Percentiles rank a stretch among this genome's conserved stretches.
These are phyloP conservation scores for Rutstroemia sp. DNA, from an alignment of 2,329 filamentous ascomycete genomes.

Conservation along the genomic window DNA sequence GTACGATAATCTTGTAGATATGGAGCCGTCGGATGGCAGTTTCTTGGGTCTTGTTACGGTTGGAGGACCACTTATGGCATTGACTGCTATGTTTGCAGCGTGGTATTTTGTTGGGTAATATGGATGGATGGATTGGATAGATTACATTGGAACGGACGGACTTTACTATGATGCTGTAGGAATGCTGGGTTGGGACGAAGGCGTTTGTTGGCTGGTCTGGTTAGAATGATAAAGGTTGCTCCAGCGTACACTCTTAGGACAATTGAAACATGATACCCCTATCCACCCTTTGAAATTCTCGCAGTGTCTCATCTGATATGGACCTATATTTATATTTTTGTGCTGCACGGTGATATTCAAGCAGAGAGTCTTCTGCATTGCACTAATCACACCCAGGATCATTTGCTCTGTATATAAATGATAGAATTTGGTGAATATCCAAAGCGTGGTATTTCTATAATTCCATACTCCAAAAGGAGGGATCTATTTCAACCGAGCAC, in stretches of 20 bases:
- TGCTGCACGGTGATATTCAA: background rate
- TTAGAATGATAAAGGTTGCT: background rate
- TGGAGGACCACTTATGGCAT: background rate
- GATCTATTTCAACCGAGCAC: no score
- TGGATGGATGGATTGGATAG: background rate
- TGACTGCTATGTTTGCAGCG: constrained; percentile 2
- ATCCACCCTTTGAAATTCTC: background rate
- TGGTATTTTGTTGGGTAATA: constrained; percentile 6
- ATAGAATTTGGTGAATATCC: no score
- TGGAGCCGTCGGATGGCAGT: background rate
- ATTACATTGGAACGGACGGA: background rate
- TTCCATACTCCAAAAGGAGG: no score
- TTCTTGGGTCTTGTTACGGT: background rate
- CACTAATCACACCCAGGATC: no score
- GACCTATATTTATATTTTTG: background rate
- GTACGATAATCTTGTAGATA: background rate
- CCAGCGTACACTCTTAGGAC: constrained; percentile 1
- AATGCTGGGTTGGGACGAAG: background rate
- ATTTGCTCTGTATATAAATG: no score
- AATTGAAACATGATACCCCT: constrained; percentile 8
- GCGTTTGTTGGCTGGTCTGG: background rate
- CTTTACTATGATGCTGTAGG: background rate
- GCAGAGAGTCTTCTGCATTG: no score
- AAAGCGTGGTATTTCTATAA: no score
- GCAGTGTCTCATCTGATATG: background rate